Evolutionary conservation across 2,329 filamentous ascomycete genomes (phyloP).

Genomic region (Bipolaris cookei): DNA sequence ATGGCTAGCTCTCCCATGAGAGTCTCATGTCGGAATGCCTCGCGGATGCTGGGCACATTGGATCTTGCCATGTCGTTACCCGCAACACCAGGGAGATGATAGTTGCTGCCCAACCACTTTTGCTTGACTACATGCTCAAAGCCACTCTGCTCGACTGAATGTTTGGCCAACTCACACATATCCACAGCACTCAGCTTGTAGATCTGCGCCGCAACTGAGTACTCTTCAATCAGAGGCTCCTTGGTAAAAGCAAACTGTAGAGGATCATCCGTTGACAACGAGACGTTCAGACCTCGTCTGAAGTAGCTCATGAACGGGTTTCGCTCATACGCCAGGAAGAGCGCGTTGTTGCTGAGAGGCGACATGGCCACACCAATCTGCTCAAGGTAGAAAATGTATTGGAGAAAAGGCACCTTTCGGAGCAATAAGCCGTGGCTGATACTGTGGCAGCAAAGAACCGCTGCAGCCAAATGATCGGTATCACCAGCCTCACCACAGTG

Average conservation of each 20-base stretch:
- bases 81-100: slow-evolving; percentile 74
- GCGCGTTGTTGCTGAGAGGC: slow-evolving; percentile 95
- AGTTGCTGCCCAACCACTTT: slow-evolving; percentile 85
- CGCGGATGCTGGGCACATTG: slow-evolving; percentile 91
- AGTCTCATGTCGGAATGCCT: slow-evolving; percentile 88
- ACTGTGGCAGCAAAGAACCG: slow-evolving; percentile 90
- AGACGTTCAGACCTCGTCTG: slow-evolving; percentile 91
- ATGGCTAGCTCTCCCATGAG: slow-evolving; percentile 82
- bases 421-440: slow-evolving; percentile 94
- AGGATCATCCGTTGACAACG: slow-evolving; percentile 93
- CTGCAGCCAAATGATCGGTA: slow-evolving; percentile 92
- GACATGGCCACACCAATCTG: slow-evolving; percentile 99
- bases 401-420: slow-evolving; percentile 90
- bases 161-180: slow-evolving; percentile 97
- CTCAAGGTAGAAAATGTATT: slow-evolving; percentile 97
- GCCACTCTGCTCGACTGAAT: slow-evolving; percentile 92
- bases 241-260: slow-evolving; percentile 98
- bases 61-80: slow-evolving; percentile 96
- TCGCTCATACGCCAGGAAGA: slow-evolving; percentile 95
- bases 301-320: slow-evolving; percentile 98
- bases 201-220: slow-evolving; percentile 96
- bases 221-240: slow-evolving; percentile 96
- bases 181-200: slow-evolving; percentile 97
- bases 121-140: slow-evolving; percentile 90
- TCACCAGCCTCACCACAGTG: slow-evolving; percentile 98